Base-by-base conservation (phyloP, 768 basidiomycete genomes). In the Tylopilus vinaceipallidus region DNA sequence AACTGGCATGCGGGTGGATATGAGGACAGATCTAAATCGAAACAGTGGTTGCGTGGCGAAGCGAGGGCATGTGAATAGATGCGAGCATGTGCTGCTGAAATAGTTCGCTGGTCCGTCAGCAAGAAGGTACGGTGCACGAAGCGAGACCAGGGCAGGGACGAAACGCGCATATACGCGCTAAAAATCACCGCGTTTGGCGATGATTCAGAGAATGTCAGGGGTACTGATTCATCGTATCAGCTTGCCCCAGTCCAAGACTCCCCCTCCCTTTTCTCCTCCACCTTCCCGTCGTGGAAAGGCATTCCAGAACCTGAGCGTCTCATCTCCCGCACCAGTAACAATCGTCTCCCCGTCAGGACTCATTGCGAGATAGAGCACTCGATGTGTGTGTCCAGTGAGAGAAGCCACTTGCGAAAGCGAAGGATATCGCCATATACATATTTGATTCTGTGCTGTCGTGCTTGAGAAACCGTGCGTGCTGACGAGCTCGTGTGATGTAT, bases 391-490 rank as follows among this genome's bases (percentile, higher is more conserved):
- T 8, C 95, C 95, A 0, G 91, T 90, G 8, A 99, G 76, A 7
- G 91, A 91, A 0, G 94, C 95, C 7, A 98, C 95, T 81, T 95
- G 95, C 54, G 88, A 85, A 65, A 98, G 77, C 7, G 84, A 83
- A 0, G 95, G 95, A 67, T 97, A 98, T 64, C 86, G 87, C 93
- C 93, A 93, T 50, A 93, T 89, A 59, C 89, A 92, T 42, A 95
- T 94, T 65, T 98, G 95, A 68, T 98, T 97, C 67, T 97, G 94
- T 2, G 93, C 88, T 0, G 91, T 84, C 3, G 91, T 92, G 6
- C 86, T 89, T 12, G 92, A 95, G 72, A 93, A 99, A 1, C 95
- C 95, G 59, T 99, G 95, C 0, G 95, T 99, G 11, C 95, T 97
- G 24, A 99, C 95, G 23, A 99, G 81, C 69, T 99, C 95, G 57